Conservation (phyloP, 2,329 filamentous ascomycete species). For the Paecilomyces niveus region DNA sequence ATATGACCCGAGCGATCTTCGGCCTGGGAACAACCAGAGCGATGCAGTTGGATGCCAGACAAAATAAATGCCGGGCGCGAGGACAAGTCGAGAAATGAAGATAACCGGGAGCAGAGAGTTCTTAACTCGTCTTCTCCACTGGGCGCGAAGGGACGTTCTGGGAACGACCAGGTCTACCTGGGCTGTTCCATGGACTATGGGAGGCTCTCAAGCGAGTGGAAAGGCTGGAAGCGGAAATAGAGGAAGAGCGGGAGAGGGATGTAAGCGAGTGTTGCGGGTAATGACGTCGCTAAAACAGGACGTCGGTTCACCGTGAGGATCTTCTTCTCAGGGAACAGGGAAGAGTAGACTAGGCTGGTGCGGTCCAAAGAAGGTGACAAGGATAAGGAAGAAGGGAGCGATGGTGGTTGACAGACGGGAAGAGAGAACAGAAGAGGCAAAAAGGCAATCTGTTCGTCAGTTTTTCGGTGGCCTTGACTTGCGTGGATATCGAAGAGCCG, state of each 20-base stretch:
- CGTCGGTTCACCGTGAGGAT: background rate
- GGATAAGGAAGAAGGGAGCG: background rate
- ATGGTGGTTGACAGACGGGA: background rate
- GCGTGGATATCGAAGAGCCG: background rate
- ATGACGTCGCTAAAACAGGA: background rate
- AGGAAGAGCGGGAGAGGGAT: background rate
- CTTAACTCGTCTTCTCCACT: background rate
- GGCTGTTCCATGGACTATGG: background rate
- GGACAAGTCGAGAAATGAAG: background rate
- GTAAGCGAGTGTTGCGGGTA: background rate
- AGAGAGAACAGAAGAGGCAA: constrained; percentile 3
- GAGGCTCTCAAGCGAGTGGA: background rate
- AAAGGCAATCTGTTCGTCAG: constrained; percentile 4
- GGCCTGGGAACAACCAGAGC: background rate
- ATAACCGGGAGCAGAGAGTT: background rate
- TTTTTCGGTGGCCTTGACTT: background rate
- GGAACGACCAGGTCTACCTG: background rate
- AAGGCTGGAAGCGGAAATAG: background rate
- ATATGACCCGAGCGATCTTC: constrained; percentile 1
- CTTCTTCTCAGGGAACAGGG: background rate
- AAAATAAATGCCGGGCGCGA: background rate
- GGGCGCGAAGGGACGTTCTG: background rate
- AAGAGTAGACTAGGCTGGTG: background rate
- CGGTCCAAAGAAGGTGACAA: background rate
- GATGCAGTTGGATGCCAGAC: background rate